Base-by-base conservation (phyloP, 345 rosid genomes). In the Balakata baccata region DNA sequence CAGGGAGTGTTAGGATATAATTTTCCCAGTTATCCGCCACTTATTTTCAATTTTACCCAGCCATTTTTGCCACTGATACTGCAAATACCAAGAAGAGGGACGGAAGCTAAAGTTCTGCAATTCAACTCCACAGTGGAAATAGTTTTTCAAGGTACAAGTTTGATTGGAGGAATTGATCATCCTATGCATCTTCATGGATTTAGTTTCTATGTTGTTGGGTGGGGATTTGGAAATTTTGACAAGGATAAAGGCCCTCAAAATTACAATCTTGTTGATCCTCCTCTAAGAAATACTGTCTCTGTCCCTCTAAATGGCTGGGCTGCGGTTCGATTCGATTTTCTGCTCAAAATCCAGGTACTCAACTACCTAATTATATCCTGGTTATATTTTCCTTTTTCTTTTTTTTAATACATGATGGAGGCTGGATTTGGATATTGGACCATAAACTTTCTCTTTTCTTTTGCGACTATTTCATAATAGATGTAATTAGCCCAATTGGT, bases 291-390 rank as follows among this genome's bases (percentile, higher is more conserved):
- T 75, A 92, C 92, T 0, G 79, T 84, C 13, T 78, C 84, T 2
- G 89, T 90, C 53, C 97, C 97, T n/a, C 77, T 68, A 6, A 88
- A 88, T 8, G 97, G 97, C 7, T 90, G 95, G 97, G 88, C 87
- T 0, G 89, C 93, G 23, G 74, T 92, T 10, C 76, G n/a, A n/a
- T n/a, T n/a, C n/a, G 96, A 56, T 69, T 90, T 6, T 81, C 74
- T 39, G 92, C 96, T 0, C 84, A 83, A 38, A 92, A 92, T 81
- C 96, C 97, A 0, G 97, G 96, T 80, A 71, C 59, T 71, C 38
- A 4, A 37, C 11, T 61, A 34, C 12, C 3, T 54, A 14, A 1
- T 54, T 1, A n/a, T n/a, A n/a, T n/a, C n/a, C n/a, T n/a, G n/a
- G n/a, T n/a, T n/a, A n/a, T n/a, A n/a, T n/a, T n/a, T n/a, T n/a